Conservation (phyloP, 306 rosid species). For the Cucurbita maxima region DNA sequence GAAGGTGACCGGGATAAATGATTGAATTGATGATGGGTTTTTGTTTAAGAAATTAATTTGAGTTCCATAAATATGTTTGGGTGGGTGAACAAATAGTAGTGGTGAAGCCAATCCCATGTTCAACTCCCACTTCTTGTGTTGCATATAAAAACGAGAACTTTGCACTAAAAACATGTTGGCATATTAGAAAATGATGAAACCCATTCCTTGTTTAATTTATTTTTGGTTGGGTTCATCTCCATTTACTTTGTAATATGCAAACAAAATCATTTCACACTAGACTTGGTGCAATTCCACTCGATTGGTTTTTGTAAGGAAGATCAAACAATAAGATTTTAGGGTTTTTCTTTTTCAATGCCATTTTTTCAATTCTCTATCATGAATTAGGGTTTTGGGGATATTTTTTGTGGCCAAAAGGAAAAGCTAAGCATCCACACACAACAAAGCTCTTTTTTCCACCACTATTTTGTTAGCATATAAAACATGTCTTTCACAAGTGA, state of each 20-base stretch:
- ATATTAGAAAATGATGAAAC: not conserved
- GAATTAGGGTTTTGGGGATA: not conserved
- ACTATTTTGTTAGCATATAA: not conserved
- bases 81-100: not conserved
- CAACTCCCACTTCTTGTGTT: not conserved
- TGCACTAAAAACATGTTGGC: not conserved
- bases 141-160: not conserved
- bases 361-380: not conserved
- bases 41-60: no score
- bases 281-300: not conserved
- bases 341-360: not conserved
- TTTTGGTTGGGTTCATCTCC: not conserved
- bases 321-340: not conserved
- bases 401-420: not conserved
- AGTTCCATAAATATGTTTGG: no score
- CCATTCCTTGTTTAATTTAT: not conserved
- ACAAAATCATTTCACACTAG: not conserved
- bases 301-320: not conserved
- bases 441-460: not conserved
- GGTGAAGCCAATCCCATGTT: not conserved
- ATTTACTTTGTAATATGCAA: not conserved
- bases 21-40: no score
- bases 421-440: not conserved
- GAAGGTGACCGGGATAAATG: no score
- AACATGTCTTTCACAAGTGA: not conserved